These are phyloP conservation scores for Colletotrichum zoysiae DNA, from an alignment of 2,329 filamentous ascomycete genomes.

Conservation along the genomic window DNA sequence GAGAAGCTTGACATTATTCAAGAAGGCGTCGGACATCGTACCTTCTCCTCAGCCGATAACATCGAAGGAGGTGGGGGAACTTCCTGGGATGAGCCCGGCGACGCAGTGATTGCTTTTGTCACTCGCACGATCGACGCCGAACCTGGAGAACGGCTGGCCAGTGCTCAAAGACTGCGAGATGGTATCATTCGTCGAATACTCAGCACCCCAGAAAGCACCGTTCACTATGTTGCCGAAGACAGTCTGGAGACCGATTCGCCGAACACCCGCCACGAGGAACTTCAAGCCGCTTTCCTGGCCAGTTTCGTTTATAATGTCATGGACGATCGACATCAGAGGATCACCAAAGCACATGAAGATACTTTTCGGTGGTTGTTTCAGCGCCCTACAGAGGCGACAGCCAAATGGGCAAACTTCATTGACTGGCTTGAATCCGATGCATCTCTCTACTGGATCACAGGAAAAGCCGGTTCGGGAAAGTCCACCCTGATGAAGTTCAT, in stretches of 20 bases:
- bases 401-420: not conserved
- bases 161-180: not conserved
- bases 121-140: not conserved
- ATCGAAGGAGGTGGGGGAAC: not conserved
- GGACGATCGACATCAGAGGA: slow-evolving; percentile 2
- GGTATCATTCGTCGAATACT: not conserved
- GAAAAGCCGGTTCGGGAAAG: slow-evolving; percentile 60
- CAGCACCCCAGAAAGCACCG: not conserved
- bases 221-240: not conserved
- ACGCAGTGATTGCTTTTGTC: not conserved
- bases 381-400: not conserved
- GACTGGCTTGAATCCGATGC: slow-evolving; percentile 10
- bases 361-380: slow-evolving; percentile 4
- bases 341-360: not conserved
- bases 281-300: not conserved
- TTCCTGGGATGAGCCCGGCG: not conserved
- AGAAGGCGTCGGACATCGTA: not conserved
- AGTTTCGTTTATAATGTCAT: not conserved
- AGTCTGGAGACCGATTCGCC: not conserved
- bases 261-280: not conserved
- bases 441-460: slow-evolving; percentile 46
- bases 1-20: not conserved
- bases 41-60: too few relatives aligned
- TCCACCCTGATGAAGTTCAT: slow-evolving; percentile 59
- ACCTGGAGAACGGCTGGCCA: not conserved